Evolutionary conservation across 1,284 basidiomycete species (phyloP), one percentile per base, ranked within the genome.

Genomic region (Athelia sp.): DNA sequence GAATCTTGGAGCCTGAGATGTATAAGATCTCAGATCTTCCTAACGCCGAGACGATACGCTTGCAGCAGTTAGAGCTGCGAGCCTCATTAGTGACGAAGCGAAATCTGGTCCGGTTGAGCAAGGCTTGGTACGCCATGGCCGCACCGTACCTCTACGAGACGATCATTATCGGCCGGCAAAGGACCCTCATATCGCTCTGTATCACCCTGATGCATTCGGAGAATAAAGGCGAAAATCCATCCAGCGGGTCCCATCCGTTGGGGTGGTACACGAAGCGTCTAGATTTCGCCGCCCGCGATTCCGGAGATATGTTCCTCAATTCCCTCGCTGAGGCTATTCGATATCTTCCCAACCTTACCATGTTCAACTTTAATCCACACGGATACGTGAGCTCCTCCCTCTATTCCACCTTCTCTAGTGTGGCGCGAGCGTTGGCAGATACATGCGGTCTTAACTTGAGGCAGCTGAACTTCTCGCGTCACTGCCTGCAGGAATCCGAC

Each of bases 51-150:
- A 48, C 51, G 45, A 44, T 46, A 17, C 56, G 43, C 31, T 22
- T 48, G 2, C 53, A 48, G 31, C 43, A 48, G 21, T 14, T 43
- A 8, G 52, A 47, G 34, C 47, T 68, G 4, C 53, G 60, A n/a
- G 43, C 51, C 15, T 50, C 62, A 2, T 52, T 69, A 22, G 13
- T 62, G 36, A 69, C 64, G 35, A 63, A 65, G 45, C 56, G 59
- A 4, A 47, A 55, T 29, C 50, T 68, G 22, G 62, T 67, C 1
- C 61, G 59, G 2, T 67, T 68, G 26, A 69, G 64, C 53, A 66
- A 50, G 47, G 53, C 50, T 42, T 70, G 68, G 66, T 64, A 57
- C 50, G 53, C 56, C 22, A 52, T 69, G 29, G 64, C 66, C 18
- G 51, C 50, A 9, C 57, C 56, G 1, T 54, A 49, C 42, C 65